Evolutionary conservation across 495 filamentous ascomycete species (phyloP).

Genomic region (Neurospora sp.): DNA sequence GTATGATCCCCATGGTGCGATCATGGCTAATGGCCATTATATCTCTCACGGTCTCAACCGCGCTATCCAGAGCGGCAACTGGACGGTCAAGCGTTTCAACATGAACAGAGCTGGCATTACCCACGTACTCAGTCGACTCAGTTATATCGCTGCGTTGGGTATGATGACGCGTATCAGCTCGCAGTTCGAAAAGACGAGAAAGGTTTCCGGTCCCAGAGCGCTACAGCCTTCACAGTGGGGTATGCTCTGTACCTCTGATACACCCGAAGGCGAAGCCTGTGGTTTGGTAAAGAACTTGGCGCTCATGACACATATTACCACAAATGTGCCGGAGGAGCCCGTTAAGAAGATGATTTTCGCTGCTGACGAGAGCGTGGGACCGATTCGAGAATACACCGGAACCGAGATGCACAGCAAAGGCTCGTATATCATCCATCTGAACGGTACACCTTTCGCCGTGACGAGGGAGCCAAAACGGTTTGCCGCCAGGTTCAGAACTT

Average conservation of each 20-base stretch:
- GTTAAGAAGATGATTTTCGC: slow-evolving; percentile 74
- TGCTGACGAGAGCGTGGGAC: slow-evolving; percentile 46
- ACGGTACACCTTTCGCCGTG: slow-evolving; percentile 83
- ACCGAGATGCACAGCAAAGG: slow-evolving; percentile 73
- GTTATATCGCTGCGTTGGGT: slow-evolving; percentile 94
- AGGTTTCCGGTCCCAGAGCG: slow-evolving; percentile 89
- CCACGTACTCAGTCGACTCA: slow-evolving; percentile 88
- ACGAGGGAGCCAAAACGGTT: slow-evolving; percentile 78
- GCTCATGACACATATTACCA: slow-evolving; percentile 98
- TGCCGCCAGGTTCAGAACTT: slow-evolving; percentile 66
- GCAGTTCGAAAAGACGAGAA: slow-evolving; percentile 97
- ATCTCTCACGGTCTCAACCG: slow-evolving; percentile 89
- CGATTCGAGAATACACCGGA: slow-evolving; percentile 59
- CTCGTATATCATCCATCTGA: slow-evolving; percentile 86
- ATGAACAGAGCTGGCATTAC: slow-evolving; percentile 98
- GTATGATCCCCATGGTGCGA: slow-evolving; percentile 73
- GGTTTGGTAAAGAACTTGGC: slow-evolving; percentile 97
- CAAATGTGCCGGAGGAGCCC: slow-evolving; percentile 82
- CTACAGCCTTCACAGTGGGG: slow-evolving; percentile 96
- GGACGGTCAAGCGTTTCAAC: slow-evolving; percentile 92
- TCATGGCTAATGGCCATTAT: slow-evolving; percentile 64
- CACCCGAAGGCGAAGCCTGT: slow-evolving; percentile 95
- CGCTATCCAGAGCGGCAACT: slow-evolving; percentile 93
- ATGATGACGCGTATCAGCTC: slow-evolving; percentile 99
- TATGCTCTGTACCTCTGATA: slow-evolving; percentile 94